Conservation (phyloP, 139 green algal species). For the Deuterostichococcus epilithicus region DNA sequence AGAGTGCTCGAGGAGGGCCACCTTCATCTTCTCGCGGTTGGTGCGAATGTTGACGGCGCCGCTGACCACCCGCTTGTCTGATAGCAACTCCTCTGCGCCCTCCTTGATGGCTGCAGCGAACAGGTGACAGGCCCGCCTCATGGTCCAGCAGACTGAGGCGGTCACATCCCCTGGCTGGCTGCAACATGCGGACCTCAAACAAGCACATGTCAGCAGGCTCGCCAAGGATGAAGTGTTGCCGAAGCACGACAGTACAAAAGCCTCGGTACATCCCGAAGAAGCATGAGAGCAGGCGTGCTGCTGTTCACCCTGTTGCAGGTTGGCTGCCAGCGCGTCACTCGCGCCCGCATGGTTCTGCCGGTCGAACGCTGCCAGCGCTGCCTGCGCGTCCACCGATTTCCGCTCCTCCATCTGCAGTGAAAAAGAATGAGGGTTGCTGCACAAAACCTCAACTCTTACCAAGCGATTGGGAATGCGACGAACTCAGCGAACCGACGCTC, state of each 20-base stretch:
- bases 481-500: too few species aligned
- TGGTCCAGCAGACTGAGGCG: too few species aligned
- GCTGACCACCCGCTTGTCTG: conserved; percentile 36
- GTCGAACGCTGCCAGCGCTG: conserved; percentile 81
- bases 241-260: too few species aligned
- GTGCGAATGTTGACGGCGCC: conserved; percentile 62
- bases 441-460: too few species aligned
- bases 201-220: too few species aligned
- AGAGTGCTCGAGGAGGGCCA: neutral
- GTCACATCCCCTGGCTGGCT: too few species aligned
- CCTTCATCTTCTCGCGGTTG: conserved; percentile 68
- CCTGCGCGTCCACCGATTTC: conserved; percentile 51
- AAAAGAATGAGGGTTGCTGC: neutral
- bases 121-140: too few species aligned
- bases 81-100: conserved; percentile 44
- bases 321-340: conserved; percentile 31
- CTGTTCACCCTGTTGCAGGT: conserved; percentile 4
- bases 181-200: too few species aligned
- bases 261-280: conserved; percentile 3
- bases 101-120: conserved; percentile 33
- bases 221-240: too few species aligned
- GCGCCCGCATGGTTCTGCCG: conserved; percentile 78
- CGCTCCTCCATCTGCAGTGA: conserved; percentile 44
- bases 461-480: too few species aligned
- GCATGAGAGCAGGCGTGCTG: neutral